phyloP scores from a whole-genome alignment of 2,329 filamentous ascomycete species.

The Paracamarosporium sp. region DNA sequence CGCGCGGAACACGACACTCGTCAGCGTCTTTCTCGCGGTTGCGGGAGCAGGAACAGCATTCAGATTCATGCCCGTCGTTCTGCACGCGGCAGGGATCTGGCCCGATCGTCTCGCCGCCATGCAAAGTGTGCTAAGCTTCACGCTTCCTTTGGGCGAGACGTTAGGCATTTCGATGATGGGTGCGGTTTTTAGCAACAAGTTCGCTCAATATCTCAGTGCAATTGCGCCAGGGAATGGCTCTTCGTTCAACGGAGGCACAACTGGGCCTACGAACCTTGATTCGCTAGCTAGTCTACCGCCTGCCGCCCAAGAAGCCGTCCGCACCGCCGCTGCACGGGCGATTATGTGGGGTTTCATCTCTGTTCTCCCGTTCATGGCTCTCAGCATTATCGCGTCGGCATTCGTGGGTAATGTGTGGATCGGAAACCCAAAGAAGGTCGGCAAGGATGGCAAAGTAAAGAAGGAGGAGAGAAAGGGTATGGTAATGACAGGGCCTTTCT shows the following conservation, averaged over 20 bases:
- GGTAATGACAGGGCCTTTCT: conserved; percentile 26
- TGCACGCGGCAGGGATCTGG: conserved; percentile 70
- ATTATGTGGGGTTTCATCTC: conserved; percentile 72
- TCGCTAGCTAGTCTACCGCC: conserved; percentile 47
- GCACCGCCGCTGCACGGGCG: conserved; percentile 58
- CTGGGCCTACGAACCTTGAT: conserved; percentile 34
- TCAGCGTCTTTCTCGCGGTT: conserved; percentile 72
- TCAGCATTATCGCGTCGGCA: conserved; percentile 53
- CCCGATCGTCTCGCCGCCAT: conserved; percentile 64
- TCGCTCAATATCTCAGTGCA: conserved; percentile 30
- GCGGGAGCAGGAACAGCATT: conserved; percentile 68
- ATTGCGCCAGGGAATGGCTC: conserved; percentile 31
- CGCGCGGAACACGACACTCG: conserved; percentile 54
- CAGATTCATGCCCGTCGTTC: conserved; percentile 68
- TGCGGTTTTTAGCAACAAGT: conserved; percentile 70
- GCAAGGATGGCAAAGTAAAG: conserved; percentile 26
- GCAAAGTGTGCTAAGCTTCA: conserved; percentile 66
- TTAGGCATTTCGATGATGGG: conserved; percentile 72
- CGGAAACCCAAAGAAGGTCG: conserved; percentile 38
- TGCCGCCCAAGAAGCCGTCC: conserved; percentile 46
- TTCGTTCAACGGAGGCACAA: conserved; percentile 25
- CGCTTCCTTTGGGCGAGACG: conserved; percentile 69
- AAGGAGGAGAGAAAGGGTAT: conserved; percentile 21
- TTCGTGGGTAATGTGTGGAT: conserved; percentile 63
- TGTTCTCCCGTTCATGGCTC: conserved; percentile 65